A percentile compares a stretch with the other conserved stretches of the same genome.
phyloP scores from a whole-genome alignment of 768 basidiomycete genomes.

The Hortiboletus flavorubellus region DNA sequence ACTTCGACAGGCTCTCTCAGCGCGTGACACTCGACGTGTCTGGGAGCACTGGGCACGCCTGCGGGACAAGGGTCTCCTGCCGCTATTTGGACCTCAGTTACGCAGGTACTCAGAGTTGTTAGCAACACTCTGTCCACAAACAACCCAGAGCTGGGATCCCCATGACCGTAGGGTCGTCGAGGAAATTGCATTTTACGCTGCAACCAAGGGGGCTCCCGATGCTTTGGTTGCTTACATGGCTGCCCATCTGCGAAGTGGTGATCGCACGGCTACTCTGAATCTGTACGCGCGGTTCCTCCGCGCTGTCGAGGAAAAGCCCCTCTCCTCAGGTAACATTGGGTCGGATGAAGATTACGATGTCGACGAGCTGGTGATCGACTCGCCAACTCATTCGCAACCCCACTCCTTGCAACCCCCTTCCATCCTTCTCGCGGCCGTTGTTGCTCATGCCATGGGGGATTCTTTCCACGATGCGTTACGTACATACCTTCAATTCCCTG shows the following conservation, averaged over 20 bases:
- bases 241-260: constrained; percentile 37
- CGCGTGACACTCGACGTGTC: constrained; percentile 31
- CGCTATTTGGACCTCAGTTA: constrained; percentile 45
- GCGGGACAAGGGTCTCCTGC: constrained; percentile 40
- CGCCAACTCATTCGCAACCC: constrained; percentile 15
- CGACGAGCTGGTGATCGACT: constrained; percentile 26
- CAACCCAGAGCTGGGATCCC: constrained; percentile 24
- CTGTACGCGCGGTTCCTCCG: constrained; percentile 42
- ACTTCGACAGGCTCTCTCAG: constrained; percentile 38
- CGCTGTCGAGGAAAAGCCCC: constrained; percentile 17
- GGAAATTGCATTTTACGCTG: constrained; percentile 49
- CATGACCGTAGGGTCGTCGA: constrained; percentile 33
- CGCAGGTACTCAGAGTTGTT: constrained; percentile 39
- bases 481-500: constrained; percentile 37
- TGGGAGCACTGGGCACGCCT: constrained; percentile 42
- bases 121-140: constrained; percentile 24
- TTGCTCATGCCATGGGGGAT: constrained; percentile 58
- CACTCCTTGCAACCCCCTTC: constrained; percentile 22
- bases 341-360: constrained; percentile 18
- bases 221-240: constrained; percentile 52
- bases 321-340: constrained; percentile 12
- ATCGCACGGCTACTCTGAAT: constrained; percentile 41
- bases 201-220: constrained; percentile 41
- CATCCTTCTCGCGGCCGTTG: constrained; percentile 52
- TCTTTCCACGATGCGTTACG: constrained; percentile 57